Evolutionary conservation across 345 rosid species (phyloP), one percentile per base, ranked within the genome.

Genomic region (Moricandia moricandioides): DNA sequence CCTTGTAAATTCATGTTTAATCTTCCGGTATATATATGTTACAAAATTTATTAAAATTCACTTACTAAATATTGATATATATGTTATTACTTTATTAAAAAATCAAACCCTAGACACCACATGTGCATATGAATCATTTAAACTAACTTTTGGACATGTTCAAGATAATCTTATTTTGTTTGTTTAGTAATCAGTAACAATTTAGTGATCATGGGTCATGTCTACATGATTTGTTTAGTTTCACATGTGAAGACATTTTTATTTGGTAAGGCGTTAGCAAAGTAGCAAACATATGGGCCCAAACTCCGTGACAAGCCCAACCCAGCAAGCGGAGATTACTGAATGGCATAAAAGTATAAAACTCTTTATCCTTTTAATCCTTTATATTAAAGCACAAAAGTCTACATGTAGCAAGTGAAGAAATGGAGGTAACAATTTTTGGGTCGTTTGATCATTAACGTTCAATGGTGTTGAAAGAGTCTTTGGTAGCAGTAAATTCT

Each of bases 1-100:
- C 54, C 35, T 52, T 72, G 56, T 24, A 26, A 52, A 63, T 63
- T 35, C 5, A 51, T 72, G 45, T 58, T 29, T 43, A 45, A 61
- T 58, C 13, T 4, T 37, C 64, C 11, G 45, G 52, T 71, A 45
- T 31, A 71, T 60, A 30, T 71, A 4, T 33, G 59, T 16, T 45
- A 16, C 4, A 17, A 60, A 27, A 47, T 33, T n/a, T 18, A 34
- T 52, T 62, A n/a, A 13, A 43, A 34, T n/a, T 49, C 24, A 57
- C 6, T 31, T 34, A 2, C 21, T 71, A 47, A 31, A 47, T 54
- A 8, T 35, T 69, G 49, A 1, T 43, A 3, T 12, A 5, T 4
- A 39, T 43, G 49, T 43, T 43, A 11, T 12, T 4, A 12, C 8
- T 4, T 43, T n/a, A n/a, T n/a, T n/a, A n/a, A 7, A 35, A 7